Conservation (phyloP, 257 asterid species). For the Salvia splendens region DNA sequence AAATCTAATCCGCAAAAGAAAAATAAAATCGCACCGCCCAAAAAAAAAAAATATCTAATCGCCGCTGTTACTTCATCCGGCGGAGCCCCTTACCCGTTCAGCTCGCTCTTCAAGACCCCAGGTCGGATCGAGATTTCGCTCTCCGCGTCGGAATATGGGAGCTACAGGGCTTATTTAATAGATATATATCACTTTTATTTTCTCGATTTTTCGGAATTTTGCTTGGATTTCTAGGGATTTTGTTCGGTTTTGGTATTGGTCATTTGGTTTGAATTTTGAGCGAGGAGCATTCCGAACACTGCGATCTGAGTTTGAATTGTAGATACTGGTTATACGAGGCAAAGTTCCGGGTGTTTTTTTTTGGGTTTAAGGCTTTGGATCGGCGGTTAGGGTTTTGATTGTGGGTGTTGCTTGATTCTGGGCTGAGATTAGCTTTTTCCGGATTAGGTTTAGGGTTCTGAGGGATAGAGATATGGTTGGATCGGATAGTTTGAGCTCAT, state of each 20-base stretch:
- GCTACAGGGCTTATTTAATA: slow-evolving; percentile 8
- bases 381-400: slow-evolving; percentile 45
- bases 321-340: slow-evolving; percentile 17
- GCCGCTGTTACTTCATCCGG: slow-evolving; percentile 36
- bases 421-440: background rate
- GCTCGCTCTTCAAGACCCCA: slow-evolving; percentile 1
- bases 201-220: slow-evolving; percentile 9
- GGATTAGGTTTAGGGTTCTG: slow-evolving; percentile 37
- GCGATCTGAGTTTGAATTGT: slow-evolving; percentile 38
- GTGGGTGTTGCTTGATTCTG: slow-evolving; percentile 28
- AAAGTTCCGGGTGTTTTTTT: slow-evolving; percentile 23
- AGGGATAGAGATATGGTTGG: slow-evolving; percentile 43
- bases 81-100: slow-evolving; percentile 20
- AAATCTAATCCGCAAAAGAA: background rate
- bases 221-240: slow-evolving; percentile 34
- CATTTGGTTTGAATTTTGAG: background rate
- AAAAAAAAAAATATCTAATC: slow-evolving; percentile 32
- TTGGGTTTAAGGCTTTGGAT: slow-evolving; percentile 37
- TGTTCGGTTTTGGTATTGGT: slow-evolving; percentile 11
- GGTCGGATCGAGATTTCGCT: slow-evolving; percentile 21
- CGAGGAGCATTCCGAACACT: slow-evolving; percentile 20
- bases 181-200: slow-evolving; percentile 37
- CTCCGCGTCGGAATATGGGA: slow-evolving; percentile 35
- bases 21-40: slow-evolving; percentile 16
- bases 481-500: slow-evolving; percentile 40